A percentile compares a stretch with the other conserved stretches of the same genome.
These are phyloP conservation scores for Toxicodendron radicans DNA, from an alignment of 345 rosid genomes.

Conservation along the genomic window DNA sequence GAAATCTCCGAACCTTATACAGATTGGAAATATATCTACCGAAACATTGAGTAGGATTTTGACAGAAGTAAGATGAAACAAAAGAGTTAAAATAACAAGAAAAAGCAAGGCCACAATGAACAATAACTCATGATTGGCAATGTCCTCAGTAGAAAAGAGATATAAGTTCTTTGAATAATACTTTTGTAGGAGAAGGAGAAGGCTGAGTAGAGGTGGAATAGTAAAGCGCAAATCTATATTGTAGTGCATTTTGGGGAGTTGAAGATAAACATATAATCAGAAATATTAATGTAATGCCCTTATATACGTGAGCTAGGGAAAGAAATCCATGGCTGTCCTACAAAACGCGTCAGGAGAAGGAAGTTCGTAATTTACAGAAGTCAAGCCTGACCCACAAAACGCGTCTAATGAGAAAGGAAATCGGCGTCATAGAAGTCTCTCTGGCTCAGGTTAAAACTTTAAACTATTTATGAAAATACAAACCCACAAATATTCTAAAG, in stretches of 20 bases:
- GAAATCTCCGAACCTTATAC: slow-evolving; percentile 8
- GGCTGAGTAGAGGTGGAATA: neutral
- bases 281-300: too few species aligned
- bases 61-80: slow-evolving; percentile 1
- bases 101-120: neutral
- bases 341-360: too few species aligned
- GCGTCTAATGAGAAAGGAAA: too few species aligned
- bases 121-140: neutral
- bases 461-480: too few species aligned
- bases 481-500: too few species aligned
- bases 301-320: too few species aligned
- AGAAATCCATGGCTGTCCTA: too few species aligned
- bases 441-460: too few species aligned
- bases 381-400: too few species aligned
- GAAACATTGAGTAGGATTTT: slow-evolving; percentile 7
- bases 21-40: neutral
- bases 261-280: too few species aligned
- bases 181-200: neutral
- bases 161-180: neutral
- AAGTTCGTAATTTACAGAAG: too few species aligned
- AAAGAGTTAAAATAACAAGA: neutral
- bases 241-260: neutral
- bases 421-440: too few species aligned
- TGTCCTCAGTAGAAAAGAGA: neutral
- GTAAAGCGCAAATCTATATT: neutral